Percentiles rank a stretch among this genome's conserved stretches.
These are phyloP conservation scores for Zygosaccharomyces lentus DNA, from an alignment of 805 yeast species.

Conservation along the genomic window DNA sequence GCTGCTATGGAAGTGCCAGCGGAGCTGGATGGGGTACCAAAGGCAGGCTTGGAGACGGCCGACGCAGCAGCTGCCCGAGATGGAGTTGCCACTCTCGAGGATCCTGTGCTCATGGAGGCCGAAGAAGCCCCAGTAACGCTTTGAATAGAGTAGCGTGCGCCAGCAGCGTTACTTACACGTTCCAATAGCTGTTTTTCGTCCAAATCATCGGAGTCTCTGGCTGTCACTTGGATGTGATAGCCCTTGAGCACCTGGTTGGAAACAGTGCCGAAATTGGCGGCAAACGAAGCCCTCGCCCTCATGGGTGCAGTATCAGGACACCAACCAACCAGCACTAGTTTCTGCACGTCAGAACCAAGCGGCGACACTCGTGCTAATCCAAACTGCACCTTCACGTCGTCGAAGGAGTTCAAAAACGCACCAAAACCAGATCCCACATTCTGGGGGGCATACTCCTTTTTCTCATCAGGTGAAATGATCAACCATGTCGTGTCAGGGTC, in stretches of 20 bases:
- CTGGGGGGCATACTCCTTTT: conserved; percentile 41
- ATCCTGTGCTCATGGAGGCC: conserved; percentile 27
- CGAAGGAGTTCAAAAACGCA: conserved; percentile 77
- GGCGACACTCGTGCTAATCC: conserved; percentile 86
- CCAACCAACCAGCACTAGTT: conserved; percentile 87
- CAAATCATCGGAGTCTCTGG: conserved; percentile 89
- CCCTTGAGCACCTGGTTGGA: conserved; percentile 62
- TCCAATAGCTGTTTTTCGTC: conserved; percentile 70
- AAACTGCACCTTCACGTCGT: conserved; percentile 83
- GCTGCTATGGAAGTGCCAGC: conserved; percentile 1
- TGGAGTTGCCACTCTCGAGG: conserved; percentile 21
- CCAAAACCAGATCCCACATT: conserved; percentile 58
- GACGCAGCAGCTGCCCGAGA: conserved; percentile 16
- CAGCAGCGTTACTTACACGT: conserved; percentile 85
- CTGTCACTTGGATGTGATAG: conserved; percentile 94
- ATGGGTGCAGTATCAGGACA: conserved; percentile 94
- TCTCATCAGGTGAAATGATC: conserved; percentile 69
- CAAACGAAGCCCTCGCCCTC: conserved; percentile 69
- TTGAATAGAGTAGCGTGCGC: conserved; percentile 85
- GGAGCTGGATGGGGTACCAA: conserved; percentile 14
- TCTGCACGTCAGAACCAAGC: conserved; percentile 86
- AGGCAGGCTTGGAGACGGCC: conserved; percentile 16
- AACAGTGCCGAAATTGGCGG: conserved; percentile 71
- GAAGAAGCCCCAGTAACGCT: conserved; percentile 23
- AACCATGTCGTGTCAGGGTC: conserved; percentile 70